A percentile compares a stretch with the other conserved stretches of the same genome.
Evolutionary conservation across 768 basidiomycete genomes (phyloP).

Genomic region (Lenzites betulinus): DNA sequence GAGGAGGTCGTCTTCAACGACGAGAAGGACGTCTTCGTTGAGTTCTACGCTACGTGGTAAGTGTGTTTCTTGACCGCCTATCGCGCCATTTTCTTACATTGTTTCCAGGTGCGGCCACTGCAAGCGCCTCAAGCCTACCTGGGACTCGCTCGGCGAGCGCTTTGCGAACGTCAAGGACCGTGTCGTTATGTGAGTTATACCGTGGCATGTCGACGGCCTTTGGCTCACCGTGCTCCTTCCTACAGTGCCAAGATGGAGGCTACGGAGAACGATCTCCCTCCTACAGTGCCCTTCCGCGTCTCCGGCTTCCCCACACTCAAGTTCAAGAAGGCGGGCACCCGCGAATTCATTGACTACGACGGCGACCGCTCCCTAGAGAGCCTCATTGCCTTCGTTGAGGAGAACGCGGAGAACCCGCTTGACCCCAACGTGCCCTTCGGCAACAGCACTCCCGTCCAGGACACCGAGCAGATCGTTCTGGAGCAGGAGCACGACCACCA

Average conservation of each 20-base stretch:
- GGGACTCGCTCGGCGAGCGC: conserved; percentile 89
- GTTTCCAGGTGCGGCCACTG: conserved; percentile 82
- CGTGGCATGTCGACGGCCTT: conserved; percentile 1
- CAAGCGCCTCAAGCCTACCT: conserved; percentile 94
- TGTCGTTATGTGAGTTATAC: conserved; percentile 67
- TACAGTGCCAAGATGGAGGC: conserved; percentile 95
- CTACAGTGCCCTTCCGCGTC: conserved; percentile 84
- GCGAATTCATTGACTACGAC: conserved; percentile 89
- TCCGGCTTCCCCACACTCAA: conserved; percentile 93
- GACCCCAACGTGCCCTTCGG: conserved; percentile 36
- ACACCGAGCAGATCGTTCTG: conserved; percentile 27
- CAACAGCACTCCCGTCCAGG: conserved; percentile 24
- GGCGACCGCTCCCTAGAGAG: conserved; percentile 90
- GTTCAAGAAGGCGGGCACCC: conserved; percentile 88
- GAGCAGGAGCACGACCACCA: conserved; percentile 30
- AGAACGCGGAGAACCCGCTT: conserved; percentile 75
- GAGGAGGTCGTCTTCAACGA: conserved; percentile 86
- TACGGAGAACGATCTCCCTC: conserved; percentile 93
- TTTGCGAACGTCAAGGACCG: conserved; percentile 75
- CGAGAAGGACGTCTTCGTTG: conserved; percentile 91
- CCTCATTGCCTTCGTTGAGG: conserved; percentile 80
- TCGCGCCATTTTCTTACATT: background rate
- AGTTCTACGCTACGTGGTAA: conserved; percentile 97
- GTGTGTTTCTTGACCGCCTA: conserved; percentile 31
- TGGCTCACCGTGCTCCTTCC: background rate